A percentile compares a stretch with the other conserved stretches of the same genome.
phyloP scores from a whole-genome alignment of 2,329 filamentous ascomycete genomes.

The Aspergillus transmontanensis region DNA sequence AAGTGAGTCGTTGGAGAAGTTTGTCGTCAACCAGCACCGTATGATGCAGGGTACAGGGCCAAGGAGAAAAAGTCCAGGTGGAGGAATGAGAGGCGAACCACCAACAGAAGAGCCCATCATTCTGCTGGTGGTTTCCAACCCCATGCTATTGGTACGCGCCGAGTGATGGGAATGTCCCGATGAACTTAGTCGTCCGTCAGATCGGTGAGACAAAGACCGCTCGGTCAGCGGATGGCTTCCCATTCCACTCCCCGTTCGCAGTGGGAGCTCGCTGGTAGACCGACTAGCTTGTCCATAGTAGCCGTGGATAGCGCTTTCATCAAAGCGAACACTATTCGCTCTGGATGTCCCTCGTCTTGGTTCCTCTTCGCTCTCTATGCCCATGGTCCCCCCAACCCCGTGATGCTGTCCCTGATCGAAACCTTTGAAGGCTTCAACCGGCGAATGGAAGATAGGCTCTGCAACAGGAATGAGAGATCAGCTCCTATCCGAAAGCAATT shows the following conservation, averaged over 20 bases:
- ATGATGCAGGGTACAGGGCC: slow-evolving; percentile 92
- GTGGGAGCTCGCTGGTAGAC: slow-evolving; percentile 79
- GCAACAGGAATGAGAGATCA: slow-evolving; percentile 12
- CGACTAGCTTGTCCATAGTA: slow-evolving; percentile 84
- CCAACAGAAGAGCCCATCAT: slow-evolving; percentile 64
- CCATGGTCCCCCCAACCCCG: slow-evolving; percentile 76
- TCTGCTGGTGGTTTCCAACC: slow-evolving; percentile 71
- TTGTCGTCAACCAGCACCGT: slow-evolving; percentile 88
- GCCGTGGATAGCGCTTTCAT: slow-evolving; percentile 90
- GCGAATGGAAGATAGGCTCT: slow-evolving; percentile 79
- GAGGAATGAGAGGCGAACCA: slow-evolving; percentile 73
- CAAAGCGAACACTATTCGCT: slow-evolving; percentile 96
- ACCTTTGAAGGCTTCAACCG: slow-evolving; percentile 84
- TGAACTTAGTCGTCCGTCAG: slow-evolving; percentile 91
- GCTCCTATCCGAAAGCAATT: slow-evolving; percentile 1
- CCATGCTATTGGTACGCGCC: slow-evolving; percentile 82
- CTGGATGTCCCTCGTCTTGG: slow-evolving; percentile 84
- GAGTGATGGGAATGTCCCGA: slow-evolving; percentile 80
- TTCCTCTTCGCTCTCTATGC: slow-evolving; percentile 83
- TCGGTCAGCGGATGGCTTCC: slow-evolving; percentile 82
- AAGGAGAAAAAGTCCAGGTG: slow-evolving; percentile 80
- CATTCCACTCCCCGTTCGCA: slow-evolving; percentile 77
- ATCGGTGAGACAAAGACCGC: slow-evolving; percentile 89
- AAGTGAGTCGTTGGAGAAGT: slow-evolving; percentile 85
- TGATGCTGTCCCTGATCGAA: slow-evolving; percentile 83